These are phyloP conservation scores for Aspergillus sp. DNA, from an alignment of 2,329 filamentous ascomycete species.

Conservation along the genomic window DNA sequence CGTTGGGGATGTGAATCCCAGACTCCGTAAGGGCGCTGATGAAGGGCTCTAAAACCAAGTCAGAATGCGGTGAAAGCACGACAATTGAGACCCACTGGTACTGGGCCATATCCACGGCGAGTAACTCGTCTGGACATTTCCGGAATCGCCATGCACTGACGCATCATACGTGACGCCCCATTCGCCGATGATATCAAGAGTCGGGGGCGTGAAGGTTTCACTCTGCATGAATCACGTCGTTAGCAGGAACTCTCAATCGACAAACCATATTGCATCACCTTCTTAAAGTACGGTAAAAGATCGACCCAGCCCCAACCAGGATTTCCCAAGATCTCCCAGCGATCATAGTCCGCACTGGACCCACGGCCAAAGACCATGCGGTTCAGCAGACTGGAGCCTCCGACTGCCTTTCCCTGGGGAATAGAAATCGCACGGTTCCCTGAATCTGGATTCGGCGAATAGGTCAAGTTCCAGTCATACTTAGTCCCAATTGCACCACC, in stretches of 20 bases:
- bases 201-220: constrained; percentile 8
- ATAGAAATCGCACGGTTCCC: constrained; percentile 1
- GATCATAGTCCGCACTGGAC: constrained; percentile 1
- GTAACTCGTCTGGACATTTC: constrained; percentile 8
- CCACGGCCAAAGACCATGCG: constrained; percentile 4
- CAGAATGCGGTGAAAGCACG: too few species aligned
- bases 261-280: not conserved
- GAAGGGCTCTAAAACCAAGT: not conserved
- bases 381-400: constrained; percentile 8
- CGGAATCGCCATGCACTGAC: not conserved
- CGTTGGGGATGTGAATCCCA: not conserved
- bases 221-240: not conserved
- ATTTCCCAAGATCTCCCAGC: constrained; percentile 6
- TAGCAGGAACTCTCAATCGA: not conserved
- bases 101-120: constrained; percentile 6
- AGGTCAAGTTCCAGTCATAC: constrained; percentile 14
- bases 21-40: not conserved
- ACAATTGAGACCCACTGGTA: not conserved
- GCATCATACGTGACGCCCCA: not conserved
- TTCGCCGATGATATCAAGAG: not conserved
- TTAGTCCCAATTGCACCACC: not conserved
- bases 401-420: constrained; percentile 6
- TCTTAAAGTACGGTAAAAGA: constrained; percentile 3
- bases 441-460: not conserved
- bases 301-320: constrained; percentile 3